phyloP scores from a whole-genome alignment of 2,329 filamentous ascomycete genomes.

The Pseudocercospora macadamiae region DNA sequence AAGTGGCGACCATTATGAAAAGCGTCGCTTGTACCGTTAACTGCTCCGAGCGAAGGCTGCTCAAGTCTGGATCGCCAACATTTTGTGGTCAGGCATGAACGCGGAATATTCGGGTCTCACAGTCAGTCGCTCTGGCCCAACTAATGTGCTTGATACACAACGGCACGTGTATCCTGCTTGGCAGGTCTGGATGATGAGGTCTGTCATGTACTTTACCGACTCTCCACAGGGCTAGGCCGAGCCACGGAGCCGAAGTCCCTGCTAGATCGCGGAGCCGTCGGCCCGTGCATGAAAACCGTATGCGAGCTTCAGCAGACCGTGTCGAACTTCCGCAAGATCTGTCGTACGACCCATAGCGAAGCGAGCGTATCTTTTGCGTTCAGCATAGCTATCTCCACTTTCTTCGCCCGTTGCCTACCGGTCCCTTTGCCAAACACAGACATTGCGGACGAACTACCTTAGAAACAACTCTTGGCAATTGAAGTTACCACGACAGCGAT shows the following conservation, averaged over 20 bases:
- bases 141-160: background rate
- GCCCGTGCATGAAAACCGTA: background rate
- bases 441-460: background rate
- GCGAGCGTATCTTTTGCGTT: background rate
- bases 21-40: background rate
- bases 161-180: background rate
- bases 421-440: background rate
- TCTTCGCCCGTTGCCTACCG: background rate
- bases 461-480: background rate
- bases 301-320: background rate
- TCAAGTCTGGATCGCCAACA: too few species aligned
- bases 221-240: background rate
- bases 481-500: background rate
- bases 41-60: too few species aligned
- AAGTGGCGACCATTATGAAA: conserved; percentile 25
- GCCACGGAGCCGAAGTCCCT: background rate
- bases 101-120: too few species aligned
- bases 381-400: background rate
- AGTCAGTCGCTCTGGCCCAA: background rate
- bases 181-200: background rate
- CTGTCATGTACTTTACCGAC: background rate
- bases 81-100: too few species aligned
- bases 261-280: background rate
- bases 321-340: background rate
- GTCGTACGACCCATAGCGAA: background rate